Base-by-base conservation (phyloP, 306 rosid genomes). In the Spatholobus suberectus region DNA sequence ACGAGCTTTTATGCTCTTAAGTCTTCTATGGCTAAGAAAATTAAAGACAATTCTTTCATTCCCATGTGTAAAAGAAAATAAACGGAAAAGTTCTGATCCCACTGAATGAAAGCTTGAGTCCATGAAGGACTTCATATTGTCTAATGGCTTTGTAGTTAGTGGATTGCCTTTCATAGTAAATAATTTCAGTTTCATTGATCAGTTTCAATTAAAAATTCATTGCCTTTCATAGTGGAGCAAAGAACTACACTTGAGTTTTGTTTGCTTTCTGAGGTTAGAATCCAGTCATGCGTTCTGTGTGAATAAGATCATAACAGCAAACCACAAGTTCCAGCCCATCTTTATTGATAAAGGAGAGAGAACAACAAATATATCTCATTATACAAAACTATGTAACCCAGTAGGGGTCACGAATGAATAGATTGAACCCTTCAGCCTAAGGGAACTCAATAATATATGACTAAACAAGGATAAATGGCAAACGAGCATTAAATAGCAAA, bases 281-380 rank as follows among this genome's bases (percentile, higher is more conserved):
- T 54, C 40, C 79, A 37, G 27, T 77, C 41, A 69, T 0, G 4
- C 23, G 41, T 68, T 47, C 34, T 41, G 11, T 47, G 29, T n/a
- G 10, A 44, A 74, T 26, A 15, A 79, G 58, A 69, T 71, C 72
- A 69, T 38, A 6, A 52, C 70, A 49, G 68, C 85, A 85, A 57
- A 63, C 75, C 47, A 54, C 74, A 27, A 75, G 61, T 80, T 11
- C 26, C 57, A 70, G 63, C 44, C 73, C 82, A 78, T 82, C 74
- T 87, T 88, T 85, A 85, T 88, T 85, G 54, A 82, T 51, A 79
- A 82, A 67, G 20, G 70, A 34, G 62, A 84, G 84, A 66, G 66
- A 73, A 35, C 35, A 73, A 35, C 35, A 66, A 47, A 82, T 67
- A 51, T 73, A 81, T 58, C 85, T 73, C 80, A 23, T 18, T 29